Percentiles rank a stretch among this genome's conserved stretches.
phyloP scores from a whole-genome alignment of 345 rosid species.

The Linum usitatissimum region DNA sequence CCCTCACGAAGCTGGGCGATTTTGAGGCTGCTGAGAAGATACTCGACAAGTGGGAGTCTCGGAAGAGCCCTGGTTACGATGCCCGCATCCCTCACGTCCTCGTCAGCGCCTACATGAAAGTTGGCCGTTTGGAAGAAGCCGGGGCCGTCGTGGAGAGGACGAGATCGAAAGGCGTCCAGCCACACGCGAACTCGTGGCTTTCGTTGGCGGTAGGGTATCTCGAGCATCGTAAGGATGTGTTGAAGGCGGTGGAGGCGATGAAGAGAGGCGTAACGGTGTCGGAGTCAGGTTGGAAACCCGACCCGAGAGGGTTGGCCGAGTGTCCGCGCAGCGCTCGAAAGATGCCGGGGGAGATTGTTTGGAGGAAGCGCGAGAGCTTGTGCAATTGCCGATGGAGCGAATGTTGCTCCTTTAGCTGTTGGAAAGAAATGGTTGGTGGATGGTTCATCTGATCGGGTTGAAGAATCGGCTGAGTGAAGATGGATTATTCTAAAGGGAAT shows the following conservation, averaged over 20 bases:
- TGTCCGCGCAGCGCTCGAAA: constrained; percentile 22
- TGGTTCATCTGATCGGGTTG: background rate
- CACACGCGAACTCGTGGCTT: constrained; percentile 18
- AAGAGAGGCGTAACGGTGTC: constrained; percentile 19
- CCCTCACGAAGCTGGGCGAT: constrained; percentile 34
- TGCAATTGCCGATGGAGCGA: constrained; percentile 14
- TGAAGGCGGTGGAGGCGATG: constrained; percentile 23
- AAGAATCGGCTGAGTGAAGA: background rate
- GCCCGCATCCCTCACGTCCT: constrained; percentile 21
- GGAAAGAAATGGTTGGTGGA: constrained; percentile 15
- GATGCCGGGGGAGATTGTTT: constrained; percentile 5
- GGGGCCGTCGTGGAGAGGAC: constrained; percentile 13
- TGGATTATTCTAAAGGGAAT: no score
- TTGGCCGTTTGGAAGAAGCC: constrained; percentile 27
- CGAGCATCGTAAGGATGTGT: constrained; percentile 8
- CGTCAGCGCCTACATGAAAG: constrained; percentile 20
- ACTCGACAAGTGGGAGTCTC: constrained; percentile 32
- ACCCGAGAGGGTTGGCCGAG: constrained; percentile 10
- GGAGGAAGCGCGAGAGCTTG: constrained; percentile 17
- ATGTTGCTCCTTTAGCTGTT: constrained; percentile 13
- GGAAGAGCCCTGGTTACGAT: constrained; percentile 13
- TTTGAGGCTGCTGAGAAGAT: constrained; percentile 30
- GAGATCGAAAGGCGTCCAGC: constrained; percentile 18
- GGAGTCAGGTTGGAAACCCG: constrained; percentile 13
- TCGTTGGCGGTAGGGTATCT: constrained; percentile 20